Conservation (phyloP, 2,329 filamentous ascomycete species). For the Pseudogymnoascus sp. region DNA sequence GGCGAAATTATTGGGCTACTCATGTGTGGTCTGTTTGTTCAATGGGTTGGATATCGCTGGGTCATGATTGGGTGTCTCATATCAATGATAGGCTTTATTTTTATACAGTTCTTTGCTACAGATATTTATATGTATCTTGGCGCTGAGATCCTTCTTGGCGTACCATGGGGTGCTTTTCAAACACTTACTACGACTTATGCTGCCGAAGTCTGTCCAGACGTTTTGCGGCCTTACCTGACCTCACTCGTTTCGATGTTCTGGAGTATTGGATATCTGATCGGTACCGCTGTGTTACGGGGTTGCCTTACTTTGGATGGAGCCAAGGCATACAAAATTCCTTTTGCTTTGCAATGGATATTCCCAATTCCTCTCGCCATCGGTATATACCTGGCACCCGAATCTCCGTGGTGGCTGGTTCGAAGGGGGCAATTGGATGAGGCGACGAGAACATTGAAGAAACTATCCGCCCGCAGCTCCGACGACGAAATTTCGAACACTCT, state of each 20-base stretch:
- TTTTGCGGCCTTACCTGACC: slow-evolving; percentile 36
- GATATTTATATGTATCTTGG: slow-evolving; percentile 25
- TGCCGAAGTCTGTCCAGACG: slow-evolving; percentile 45
- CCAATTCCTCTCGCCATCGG: slow-evolving; percentile 34
- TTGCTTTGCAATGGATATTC: slow-evolving; percentile 39
- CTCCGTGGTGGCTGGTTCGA: background rate
- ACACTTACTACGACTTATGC: slow-evolving; percentile 46
- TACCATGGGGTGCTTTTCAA: slow-evolving; percentile 29
- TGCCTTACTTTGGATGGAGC: too few species aligned
- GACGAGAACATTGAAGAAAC: slow-evolving; percentile 11
- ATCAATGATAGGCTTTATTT: slow-evolving; percentile 19
- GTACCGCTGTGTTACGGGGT: background rate
- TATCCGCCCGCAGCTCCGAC: slow-evolving; percentile 16
- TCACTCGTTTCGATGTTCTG: background rate
- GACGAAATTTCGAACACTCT: slow-evolving; percentile 28
- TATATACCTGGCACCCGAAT: slow-evolving; percentile 12
- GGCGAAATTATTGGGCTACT: slow-evolving; percentile 19
- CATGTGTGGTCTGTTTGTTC: slow-evolving; percentile 17
- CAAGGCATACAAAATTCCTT: slow-evolving; percentile 35
- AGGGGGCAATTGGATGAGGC: background rate
- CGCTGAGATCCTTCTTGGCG: slow-evolving; percentile 23
- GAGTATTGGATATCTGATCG: background rate
- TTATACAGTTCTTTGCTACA: slow-evolving; percentile 22
- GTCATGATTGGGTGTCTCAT: slow-evolving; percentile 15
- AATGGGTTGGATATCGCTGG: slow-evolving; percentile 17